Conservation (phyloP, 1,284 basidiomycete species). For the Erythrobasidium hasegawianum region DNA sequence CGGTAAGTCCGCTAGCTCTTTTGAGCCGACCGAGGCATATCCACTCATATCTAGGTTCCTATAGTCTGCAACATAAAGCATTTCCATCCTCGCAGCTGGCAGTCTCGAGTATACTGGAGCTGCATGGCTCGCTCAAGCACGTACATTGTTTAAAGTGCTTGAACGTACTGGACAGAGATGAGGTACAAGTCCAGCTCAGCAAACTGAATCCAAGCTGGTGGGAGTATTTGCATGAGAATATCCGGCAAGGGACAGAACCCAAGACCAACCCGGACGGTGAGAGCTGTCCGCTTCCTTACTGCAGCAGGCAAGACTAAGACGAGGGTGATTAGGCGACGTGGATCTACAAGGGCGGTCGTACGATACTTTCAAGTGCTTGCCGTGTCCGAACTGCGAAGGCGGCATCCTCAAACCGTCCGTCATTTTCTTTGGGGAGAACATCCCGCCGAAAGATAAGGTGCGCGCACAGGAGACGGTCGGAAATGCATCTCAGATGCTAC, state of each 20-base stretch:
- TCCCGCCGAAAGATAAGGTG: slow-evolving; percentile 33
- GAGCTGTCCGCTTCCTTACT: too few relatives aligned
- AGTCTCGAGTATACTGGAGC: slow-evolving; percentile 61
- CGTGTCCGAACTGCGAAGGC: slow-evolving; percentile 32
- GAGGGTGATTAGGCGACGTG: slow-evolving; percentile 32
- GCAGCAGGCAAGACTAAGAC: too few relatives aligned
- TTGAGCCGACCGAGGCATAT: too few relatives aligned
- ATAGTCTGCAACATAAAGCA: slow-evolving; percentile 72
- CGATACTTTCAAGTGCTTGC: slow-evolving; percentile 34
- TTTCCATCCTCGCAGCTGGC: slow-evolving; percentile 17
- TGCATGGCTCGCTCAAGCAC: slow-evolving; percentile 84
- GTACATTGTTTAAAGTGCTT: slow-evolving; percentile 52
- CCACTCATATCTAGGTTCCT: too few relatives aligned
- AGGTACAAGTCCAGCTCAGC: slow-evolving; percentile 71
- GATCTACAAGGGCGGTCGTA: slow-evolving; percentile 34
- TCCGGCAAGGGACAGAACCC: slow-evolving; percentile 51
- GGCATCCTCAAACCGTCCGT: slow-evolving; percentile 36
- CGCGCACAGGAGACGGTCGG: slow-evolving; percentile 53
- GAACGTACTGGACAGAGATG: slow-evolving; percentile 64
- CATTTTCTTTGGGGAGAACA: slow-evolving; percentile 41
- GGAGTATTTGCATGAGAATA: slow-evolving; percentile 52
- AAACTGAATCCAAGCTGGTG: slow-evolving; percentile 74
- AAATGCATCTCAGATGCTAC: slow-evolving; percentile 62
- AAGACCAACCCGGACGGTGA: slow-evolving; percentile 80
- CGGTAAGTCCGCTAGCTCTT: too few relatives aligned